phyloP scores from a whole-genome alignment of 768 basidiomycete species.

The Auriscalpium orientale region DNA sequence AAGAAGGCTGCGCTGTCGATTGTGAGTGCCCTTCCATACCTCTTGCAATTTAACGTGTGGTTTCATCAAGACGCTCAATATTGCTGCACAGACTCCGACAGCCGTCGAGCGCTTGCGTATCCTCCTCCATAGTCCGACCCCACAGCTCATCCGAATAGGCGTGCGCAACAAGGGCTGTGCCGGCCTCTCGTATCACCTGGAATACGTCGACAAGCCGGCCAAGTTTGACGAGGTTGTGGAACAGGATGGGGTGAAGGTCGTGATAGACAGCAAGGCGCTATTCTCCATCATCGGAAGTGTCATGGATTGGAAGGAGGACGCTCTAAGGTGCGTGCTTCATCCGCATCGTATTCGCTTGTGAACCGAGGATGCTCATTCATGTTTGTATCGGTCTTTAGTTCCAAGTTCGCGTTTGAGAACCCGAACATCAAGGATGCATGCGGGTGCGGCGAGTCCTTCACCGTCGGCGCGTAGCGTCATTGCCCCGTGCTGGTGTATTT shows the following conservation, averaged over 20 bases:
- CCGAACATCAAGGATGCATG: constrained; percentile 94
- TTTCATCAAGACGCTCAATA: not conserved
- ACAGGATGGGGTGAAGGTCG: constrained; percentile 88
- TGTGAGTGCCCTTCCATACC: constrained; percentile 33
- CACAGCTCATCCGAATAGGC: constrained; percentile 89
- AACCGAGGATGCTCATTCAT: constrained; percentile 5
- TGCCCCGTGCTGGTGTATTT: not conserved
- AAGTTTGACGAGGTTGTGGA: constrained; percentile 96
- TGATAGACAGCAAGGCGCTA: constrained; percentile 94
- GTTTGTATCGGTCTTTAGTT: constrained; percentile 31
- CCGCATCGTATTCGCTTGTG: not conserved
- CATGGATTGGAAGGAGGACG: constrained; percentile 98
- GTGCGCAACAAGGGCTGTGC: constrained; percentile 98
- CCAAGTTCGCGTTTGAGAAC: constrained; percentile 80
- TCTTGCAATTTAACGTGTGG: not conserved
- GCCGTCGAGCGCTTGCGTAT: constrained; percentile 67
- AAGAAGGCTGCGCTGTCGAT: constrained; percentile 74
- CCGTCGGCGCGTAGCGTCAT: constrained; percentile 33
- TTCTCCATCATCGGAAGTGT: constrained; percentile 98
- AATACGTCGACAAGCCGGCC: constrained; percentile 85
- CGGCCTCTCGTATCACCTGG: constrained; percentile 83
- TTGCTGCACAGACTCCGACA: constrained; percentile 53
- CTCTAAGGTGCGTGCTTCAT: constrained; percentile 57
- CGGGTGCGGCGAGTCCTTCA: constrained; percentile 92
- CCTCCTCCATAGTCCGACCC: constrained; percentile 77